Evolutionary conservation across 441 rosid genomes (phyloP).

Genomic region (Gossypium aridum): DNA sequence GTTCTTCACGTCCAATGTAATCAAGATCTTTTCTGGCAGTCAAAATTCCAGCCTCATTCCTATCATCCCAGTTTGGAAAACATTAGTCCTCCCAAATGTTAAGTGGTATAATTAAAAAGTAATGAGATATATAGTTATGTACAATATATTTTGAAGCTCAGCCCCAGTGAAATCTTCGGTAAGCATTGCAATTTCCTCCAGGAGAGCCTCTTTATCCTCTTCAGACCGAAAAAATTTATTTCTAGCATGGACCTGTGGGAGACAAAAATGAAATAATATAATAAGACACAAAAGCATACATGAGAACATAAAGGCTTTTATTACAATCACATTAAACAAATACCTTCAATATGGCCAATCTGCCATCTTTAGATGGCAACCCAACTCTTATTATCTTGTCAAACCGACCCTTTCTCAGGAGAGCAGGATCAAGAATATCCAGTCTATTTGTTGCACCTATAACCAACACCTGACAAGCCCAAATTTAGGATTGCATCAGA

Average conservation of each 20-base stretch:
- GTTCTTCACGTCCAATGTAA: constrained; percentile 83
- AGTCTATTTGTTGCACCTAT: constrained; percentile 96
- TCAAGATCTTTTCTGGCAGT: constrained; percentile 95
- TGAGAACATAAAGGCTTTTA: constrained; percentile 13
- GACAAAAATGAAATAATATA: constrained; percentile 13
- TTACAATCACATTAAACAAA: background rate
- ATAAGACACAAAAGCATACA: constrained; percentile 10
- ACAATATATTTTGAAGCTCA: constrained; percentile 97
- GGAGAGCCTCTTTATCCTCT: constrained; percentile 61
- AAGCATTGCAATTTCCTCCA: constrained; percentile 77
- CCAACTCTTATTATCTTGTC: constrained; percentile 97
- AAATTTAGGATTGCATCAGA: constrained; percentile 23
- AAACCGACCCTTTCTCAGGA: constrained; percentile 94
- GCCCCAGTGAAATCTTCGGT: constrained; percentile 95
- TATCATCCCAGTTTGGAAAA: constrained; percentile 27
- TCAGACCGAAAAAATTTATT: constrained; percentile 86
- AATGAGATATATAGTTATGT: constrained; percentile 11
- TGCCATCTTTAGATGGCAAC: constrained; percentile 87
- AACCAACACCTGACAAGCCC: constrained; percentile 66
- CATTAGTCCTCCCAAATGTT: constrained; percentile 20
- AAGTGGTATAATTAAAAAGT: background rate
- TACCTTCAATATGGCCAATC: constrained; percentile 92
- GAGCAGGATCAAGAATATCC: constrained; percentile 96
- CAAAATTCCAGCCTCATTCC: constrained; percentile 98
- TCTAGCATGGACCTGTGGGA: constrained; percentile 83